Evolutionary conservation across 129 eudicot species (phyloP), one percentile per base, ranked within the genome.

Genomic region (Calendula officinalis): DNA sequence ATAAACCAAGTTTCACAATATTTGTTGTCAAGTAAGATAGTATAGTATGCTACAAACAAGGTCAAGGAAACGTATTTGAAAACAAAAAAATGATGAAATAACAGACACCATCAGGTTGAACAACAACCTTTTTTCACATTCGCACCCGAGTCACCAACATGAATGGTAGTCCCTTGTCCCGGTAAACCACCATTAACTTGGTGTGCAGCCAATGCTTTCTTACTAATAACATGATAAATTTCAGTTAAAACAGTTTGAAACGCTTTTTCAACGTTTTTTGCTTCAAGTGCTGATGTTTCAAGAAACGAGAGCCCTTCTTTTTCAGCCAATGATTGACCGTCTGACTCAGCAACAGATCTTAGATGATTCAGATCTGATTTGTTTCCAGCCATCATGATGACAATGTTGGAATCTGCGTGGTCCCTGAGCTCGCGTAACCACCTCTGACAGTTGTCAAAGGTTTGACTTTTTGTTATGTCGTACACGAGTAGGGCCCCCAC

Each of bases 371-470:
- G 68, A 72, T 88, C 96, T 0, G 96, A 82, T 74, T 88, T 88
- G 81, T 88, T 88, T 74, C 96, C 96, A 37, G 83, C 88, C 89
- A 88, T 82, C 89, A 85, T 88, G 73, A 88, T 85, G 22, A 88
- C 96, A 40, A 84, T 88, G 71, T 88, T 88, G 3, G 96, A 82
- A 66, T 88, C 96, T 0, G 96, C 96, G 41, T 88, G 96, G 62
- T 88, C 94, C 63, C 96, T 74, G 56, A 88, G 64, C 45, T 88
- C 95, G 44, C 95, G 90, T 12, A 88, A 78, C 96, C 96, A 88
- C 64, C 96, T 77, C 16, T 77, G 77, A 59, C 85, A 82, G 56
- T 88, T 88, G 62, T 88, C 94, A 60, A 88, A 88, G 43, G 96
- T 88, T 64, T 77, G 89, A 57, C 76, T 75, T 84, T 88, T 88